These are phyloP conservation scores for Pythium myriotylum DNA, from an alignment of 352 stramenopile species.

Conservation along the genomic window DNA sequence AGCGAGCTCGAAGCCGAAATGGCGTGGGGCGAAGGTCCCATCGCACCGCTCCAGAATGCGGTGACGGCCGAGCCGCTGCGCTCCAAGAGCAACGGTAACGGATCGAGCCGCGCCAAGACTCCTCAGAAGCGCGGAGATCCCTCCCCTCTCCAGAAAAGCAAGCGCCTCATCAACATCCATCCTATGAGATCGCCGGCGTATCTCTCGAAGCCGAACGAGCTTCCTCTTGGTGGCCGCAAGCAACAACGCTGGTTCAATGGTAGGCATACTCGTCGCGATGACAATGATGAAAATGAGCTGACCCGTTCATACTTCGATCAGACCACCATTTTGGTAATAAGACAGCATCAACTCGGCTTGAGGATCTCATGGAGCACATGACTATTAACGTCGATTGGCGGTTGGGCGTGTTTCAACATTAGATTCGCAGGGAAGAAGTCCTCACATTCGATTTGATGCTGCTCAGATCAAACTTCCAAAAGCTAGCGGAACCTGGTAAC, in stretches of 20 bases:
- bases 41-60: slow-evolving; percentile 55
- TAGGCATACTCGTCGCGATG: slow-evolving; percentile 31
- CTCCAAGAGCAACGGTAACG: slow-evolving; percentile 63
- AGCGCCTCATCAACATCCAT: slow-evolving; percentile 82
- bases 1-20: slow-evolving; percentile 80
- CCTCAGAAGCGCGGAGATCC: slow-evolving; percentile 63
- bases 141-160: slow-evolving; percentile 59
- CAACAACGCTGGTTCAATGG: slow-evolving; percentile 88
- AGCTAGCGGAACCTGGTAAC: slow-evolving; percentile 77
- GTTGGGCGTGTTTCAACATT: slow-evolving; percentile 23
- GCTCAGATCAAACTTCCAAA: slow-evolving; percentile 81
- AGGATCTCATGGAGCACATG: slow-evolving; percentile 90
- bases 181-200: slow-evolving; percentile 68
- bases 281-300: background rate
- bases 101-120: slow-evolving; percentile 62
- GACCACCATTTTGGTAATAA: slow-evolving; percentile 87
- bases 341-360: slow-evolving; percentile 62
- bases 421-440: too few relatives aligned
- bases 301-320: slow-evolving; percentile 19
- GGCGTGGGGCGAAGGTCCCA: slow-evolving; percentile 75
- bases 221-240: slow-evolving; percentile 66
- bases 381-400: slow-evolving; percentile 85
- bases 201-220: slow-evolving; percentile 66
- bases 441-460: too few relatives aligned
- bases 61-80: slow-evolving; percentile 29